A percentile compares a stretch with the other conserved stretches of the same genome.
phyloP scores from a whole-genome alignment of 129 eudicot genomes.

The Gnaphalium uliginosum region DNA sequence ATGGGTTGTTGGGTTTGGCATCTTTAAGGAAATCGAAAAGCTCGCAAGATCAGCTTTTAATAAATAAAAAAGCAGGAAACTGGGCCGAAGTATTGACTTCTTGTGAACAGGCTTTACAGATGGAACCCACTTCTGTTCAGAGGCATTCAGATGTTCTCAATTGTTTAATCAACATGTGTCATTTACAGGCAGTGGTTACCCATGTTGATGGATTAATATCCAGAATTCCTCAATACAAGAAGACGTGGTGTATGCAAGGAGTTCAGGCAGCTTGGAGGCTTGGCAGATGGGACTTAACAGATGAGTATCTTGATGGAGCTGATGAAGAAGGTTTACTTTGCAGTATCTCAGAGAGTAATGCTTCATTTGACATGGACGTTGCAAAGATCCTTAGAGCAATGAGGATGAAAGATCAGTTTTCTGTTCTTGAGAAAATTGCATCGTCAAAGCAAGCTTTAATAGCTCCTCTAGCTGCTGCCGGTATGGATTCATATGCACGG shows the following conservation, averaged over 20 bases:
- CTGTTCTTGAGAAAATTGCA: conserved; percentile 79
- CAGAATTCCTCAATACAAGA: conserved; percentile 79
- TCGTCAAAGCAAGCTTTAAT: conserved; percentile 89
- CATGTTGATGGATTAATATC: conserved; percentile 96
- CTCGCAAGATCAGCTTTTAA: conserved; percentile 80
- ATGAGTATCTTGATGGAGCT: conserved; percentile 82
- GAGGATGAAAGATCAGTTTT: conserved; percentile 76
- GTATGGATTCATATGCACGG: conserved; percentile 97
- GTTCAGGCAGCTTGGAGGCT: conserved; percentile 99
- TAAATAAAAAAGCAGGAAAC: conserved; percentile 93
- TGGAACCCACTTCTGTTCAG: conserved; percentile 95
- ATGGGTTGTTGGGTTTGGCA: conserved; percentile 92
- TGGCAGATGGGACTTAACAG: conserved; percentile 96
- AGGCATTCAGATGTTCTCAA: conserved; percentile 95
- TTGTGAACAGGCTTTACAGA: conserved; percentile 97
- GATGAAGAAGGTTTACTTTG: conserved; percentile 88
- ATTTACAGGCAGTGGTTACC: conserved; percentile 91
- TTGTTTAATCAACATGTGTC: conserved; percentile 92
- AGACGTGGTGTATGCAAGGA: conserved; percentile 99
- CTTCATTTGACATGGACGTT: conserved; percentile 91
- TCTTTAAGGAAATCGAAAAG: conserved; percentile 82
- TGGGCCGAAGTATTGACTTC: conserved; percentile 98
- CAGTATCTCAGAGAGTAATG: conserved; percentile 94
- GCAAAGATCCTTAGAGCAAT: conserved; percentile 91
- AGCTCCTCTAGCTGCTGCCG: conserved; percentile 99